phyloP scores from a whole-genome alignment of 441 rosid species.

The Hura crepitans region DNA sequence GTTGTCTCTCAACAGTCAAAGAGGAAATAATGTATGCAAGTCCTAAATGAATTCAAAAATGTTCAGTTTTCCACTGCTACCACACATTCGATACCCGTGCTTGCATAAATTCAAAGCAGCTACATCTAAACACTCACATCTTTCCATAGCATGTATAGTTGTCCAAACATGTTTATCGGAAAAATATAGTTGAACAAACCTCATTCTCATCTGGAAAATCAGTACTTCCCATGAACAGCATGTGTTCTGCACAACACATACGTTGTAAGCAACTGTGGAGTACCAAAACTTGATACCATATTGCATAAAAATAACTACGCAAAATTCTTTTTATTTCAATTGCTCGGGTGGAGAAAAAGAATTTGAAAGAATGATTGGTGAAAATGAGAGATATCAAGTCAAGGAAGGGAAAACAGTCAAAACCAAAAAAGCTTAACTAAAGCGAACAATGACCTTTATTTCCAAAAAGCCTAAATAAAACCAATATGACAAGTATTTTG shows the following conservation, averaged over 20 bases:
- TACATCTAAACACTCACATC: not conserved
- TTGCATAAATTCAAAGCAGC: not conserved
- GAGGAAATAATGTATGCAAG: not conserved
- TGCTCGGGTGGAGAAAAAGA: not conserved
- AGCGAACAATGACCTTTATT: not conserved
- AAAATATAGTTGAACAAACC: conserved; percentile 43
- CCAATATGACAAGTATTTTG: not conserved
- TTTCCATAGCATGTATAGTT: not conserved
- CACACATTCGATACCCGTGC: not conserved
- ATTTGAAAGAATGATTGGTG: not conserved
- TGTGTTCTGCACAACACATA: conserved; percentile 62
- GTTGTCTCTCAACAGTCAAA: not conserved
- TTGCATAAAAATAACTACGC: not conserved
- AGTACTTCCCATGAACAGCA: conserved; percentile 96
- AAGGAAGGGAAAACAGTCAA: not conserved
- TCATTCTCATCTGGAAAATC: conserved; percentile 95
- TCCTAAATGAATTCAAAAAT: not conserved
- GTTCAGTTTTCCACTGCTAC: not conserved
- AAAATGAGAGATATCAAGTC: not conserved
- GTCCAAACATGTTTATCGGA: not conserved
- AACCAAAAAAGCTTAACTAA: not conserved
- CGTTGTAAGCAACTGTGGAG: not conserved
- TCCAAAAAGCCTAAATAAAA: not conserved
- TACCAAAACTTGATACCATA: not conserved
- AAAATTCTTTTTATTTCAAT: not conserved